Conservation (phyloP, 2,329 filamentous ascomycete species). For the Dactylella cylindrospora region DNA sequence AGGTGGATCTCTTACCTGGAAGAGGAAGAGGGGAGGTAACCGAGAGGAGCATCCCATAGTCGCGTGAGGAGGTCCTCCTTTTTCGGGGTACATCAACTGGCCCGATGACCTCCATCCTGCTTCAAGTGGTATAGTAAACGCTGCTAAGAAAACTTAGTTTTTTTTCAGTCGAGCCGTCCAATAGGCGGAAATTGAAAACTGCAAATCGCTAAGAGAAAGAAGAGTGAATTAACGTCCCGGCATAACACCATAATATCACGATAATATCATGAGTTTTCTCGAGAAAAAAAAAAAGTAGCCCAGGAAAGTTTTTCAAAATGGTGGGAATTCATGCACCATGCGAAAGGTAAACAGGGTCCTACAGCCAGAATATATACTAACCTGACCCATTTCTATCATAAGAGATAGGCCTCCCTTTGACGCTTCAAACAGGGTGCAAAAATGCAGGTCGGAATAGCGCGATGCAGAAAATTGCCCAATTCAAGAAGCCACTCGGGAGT, state of each 20-base stretch:
- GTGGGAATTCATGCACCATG: neutral
- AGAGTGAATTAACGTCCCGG: conserved; percentile 21
- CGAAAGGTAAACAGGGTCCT: conserved; percentile 1
- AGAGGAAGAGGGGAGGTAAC: conserved; percentile 28
- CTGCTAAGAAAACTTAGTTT: too few relatives aligned
- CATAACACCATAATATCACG: conserved; percentile 13
- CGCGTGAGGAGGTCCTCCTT: conserved; percentile 42
- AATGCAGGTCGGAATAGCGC: conserved; percentile 22
- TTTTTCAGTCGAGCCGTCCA: conserved; percentile 22
- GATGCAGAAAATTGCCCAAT: conserved; percentile 7
- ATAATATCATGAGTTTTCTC: conserved; percentile 6
- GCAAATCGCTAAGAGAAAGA: conserved; percentile 2
- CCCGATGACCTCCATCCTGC: conserved; percentile 28
- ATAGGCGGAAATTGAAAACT: conserved; percentile 13
- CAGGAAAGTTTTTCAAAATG: neutral
- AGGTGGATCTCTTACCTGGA: conserved; percentile 38
- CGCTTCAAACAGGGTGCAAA: too few relatives aligned
- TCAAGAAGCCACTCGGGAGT: conserved; percentile 3
- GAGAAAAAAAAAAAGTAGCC: neutral
- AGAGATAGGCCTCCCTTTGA: too few relatives aligned
- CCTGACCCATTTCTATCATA: too few relatives aligned
- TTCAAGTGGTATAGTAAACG: conserved; percentile 18
- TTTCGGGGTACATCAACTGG: conserved; percentile 38
- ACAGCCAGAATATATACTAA: conserved; percentile 25
- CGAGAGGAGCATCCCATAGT: conserved; percentile 20